Percentiles rank a stretch among this genome's conserved stretches.
Evolutionary conservation across 768 basidiomycete genomes (phyloP).

Genomic region (Phaffia tasmanica): DNA sequence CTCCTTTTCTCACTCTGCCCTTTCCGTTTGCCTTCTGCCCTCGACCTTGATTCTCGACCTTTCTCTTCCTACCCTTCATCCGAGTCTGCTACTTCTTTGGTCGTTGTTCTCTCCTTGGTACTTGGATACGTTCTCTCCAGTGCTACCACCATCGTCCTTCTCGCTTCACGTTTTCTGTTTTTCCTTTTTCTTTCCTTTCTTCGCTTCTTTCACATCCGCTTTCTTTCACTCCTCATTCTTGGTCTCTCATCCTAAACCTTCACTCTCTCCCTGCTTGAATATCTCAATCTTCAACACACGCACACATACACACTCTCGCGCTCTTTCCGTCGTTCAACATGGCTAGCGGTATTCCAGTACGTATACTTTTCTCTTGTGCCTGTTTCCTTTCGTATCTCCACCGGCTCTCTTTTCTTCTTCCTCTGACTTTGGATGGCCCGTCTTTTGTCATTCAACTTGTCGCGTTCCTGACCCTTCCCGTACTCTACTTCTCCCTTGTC

Average conservation of each 20-base stretch:
- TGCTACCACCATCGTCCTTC: neutral
- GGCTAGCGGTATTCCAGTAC: constrained; percentile 27
- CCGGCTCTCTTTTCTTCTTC: neutral
- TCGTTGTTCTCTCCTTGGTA: neutral
- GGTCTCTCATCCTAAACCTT: neutral
- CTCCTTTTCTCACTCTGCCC: neutral
- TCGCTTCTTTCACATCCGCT: neutral
- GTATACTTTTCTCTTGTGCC: neutral
- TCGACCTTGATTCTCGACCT: neutral
- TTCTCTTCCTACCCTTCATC: constrained; percentile 9
- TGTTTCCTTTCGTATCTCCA: neutral
- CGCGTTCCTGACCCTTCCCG: too few species aligned
- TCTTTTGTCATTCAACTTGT: neutral
- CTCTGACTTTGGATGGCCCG: neutral
- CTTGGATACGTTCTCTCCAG: neutral
- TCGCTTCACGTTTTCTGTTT: neutral
- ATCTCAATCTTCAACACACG: neutral
- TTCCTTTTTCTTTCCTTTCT: neutral
- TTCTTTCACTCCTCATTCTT: neutral
- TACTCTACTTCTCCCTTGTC: neutral
- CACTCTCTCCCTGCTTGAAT: neutral
- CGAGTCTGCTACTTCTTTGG: neutral
- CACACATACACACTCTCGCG: neutral
- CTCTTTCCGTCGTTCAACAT: neutral
- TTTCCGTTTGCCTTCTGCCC: neutral